Conservation (phyloP, 805 yeast genomes). For the Saturnispora halmiae region DNA sequence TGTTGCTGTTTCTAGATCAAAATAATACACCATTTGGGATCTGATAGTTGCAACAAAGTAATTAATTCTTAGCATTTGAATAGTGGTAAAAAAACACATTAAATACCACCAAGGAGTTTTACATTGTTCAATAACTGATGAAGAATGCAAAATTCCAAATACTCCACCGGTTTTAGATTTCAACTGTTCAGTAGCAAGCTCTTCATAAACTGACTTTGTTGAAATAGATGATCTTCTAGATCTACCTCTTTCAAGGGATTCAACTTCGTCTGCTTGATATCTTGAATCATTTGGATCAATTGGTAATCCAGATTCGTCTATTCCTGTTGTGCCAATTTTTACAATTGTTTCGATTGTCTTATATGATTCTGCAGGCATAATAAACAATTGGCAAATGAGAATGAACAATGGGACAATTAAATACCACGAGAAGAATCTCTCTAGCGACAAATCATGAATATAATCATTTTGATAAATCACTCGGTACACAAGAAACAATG, state of each 20-base stretch:
- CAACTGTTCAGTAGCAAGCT: slow-evolving; percentile 50
- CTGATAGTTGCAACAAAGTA: slow-evolving; percentile 86
- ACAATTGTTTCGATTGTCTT: slow-evolving; percentile 61
- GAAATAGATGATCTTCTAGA: slow-evolving; percentile 32
- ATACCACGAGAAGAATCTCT: slow-evolving; percentile 57
- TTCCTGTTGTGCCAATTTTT: slow-evolving; percentile 61
- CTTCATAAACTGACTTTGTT: slow-evolving; percentile 53
- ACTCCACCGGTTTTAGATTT: slow-evolving; percentile 51
- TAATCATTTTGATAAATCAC: slow-evolving; percentile 43
- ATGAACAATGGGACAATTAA: slow-evolving; percentile 73
- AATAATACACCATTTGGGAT: slow-evolving; percentile 69
- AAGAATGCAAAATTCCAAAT: slow-evolving; percentile 73
- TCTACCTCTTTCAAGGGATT: slow-evolving; percentile 16
- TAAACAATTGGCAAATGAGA: slow-evolving; percentile 55
- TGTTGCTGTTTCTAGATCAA: slow-evolving; percentile 46
- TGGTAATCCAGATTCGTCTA: slow-evolving; percentile 60
- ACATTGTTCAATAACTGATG: slow-evolving; percentile 32
- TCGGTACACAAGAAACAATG: slow-evolving; percentile 69
- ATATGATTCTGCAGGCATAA: slow-evolving; percentile 77
- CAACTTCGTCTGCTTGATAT: slow-evolving; percentile 17
- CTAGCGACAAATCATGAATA: slow-evolving; percentile 34
- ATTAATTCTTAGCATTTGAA: slow-evolving; percentile 87
- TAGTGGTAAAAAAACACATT: slow-evolving; percentile 69
- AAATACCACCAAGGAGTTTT: slow-evolving; percentile 65
- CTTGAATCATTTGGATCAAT: slow-evolving; percentile 38